These are phyloP conservation scores for Arxiozyma bovina DNA, from an alignment of 1,139 yeast genomes.

Conservation along the genomic window DNA sequence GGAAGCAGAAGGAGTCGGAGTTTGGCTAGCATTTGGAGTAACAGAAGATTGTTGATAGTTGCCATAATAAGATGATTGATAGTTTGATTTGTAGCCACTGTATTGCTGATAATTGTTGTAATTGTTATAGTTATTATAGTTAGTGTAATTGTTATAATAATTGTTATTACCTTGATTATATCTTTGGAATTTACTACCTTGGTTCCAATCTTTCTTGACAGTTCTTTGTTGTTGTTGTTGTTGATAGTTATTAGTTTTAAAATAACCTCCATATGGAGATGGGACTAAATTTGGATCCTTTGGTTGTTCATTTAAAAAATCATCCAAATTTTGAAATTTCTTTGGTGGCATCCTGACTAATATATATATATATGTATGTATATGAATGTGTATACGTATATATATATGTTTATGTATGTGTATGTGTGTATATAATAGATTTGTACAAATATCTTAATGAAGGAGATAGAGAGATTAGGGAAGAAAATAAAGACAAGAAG, in stretches of 20 bases:
- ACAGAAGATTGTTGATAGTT: slow-evolving; percentile 20
- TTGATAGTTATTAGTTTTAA: slow-evolving; percentile 17
- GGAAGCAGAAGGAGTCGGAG: slow-evolving; percentile 29
- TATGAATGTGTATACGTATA: not conserved
- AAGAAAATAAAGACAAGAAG: no score
- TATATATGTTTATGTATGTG: not conserved
- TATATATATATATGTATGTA: not conserved
- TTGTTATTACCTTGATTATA: slow-evolving; percentile 7
- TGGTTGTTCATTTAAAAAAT: slow-evolving; percentile 26
- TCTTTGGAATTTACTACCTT: slow-evolving; percentile 10
- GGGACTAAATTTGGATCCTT: slow-evolving; percentile 25
- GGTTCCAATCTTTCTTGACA: slow-evolving; percentile 7
- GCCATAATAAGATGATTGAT: slow-evolving; percentile 3
- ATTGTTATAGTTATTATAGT: slow-evolving; percentile 6
- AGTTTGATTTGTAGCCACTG: slow-evolving; percentile 6
- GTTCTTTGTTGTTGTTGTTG: slow-evolving; percentile 17
- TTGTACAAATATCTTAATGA: not conserved
- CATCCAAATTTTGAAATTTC: slow-evolving; percentile 27
- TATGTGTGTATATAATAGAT: no score
- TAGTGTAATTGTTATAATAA: slow-evolving; percentile 2
- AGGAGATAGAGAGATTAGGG: not conserved
- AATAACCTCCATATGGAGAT: slow-evolving; percentile 31
- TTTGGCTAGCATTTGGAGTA: slow-evolving; percentile 24
- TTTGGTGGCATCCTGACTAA: slow-evolving; percentile 28
- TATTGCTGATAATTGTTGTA: slow-evolving; percentile 7